These are phyloP conservation scores for Talaromyces pinophilus DNA, from an alignment of 2,329 filamentous ascomycete genomes.

Conservation along the genomic window DNA sequence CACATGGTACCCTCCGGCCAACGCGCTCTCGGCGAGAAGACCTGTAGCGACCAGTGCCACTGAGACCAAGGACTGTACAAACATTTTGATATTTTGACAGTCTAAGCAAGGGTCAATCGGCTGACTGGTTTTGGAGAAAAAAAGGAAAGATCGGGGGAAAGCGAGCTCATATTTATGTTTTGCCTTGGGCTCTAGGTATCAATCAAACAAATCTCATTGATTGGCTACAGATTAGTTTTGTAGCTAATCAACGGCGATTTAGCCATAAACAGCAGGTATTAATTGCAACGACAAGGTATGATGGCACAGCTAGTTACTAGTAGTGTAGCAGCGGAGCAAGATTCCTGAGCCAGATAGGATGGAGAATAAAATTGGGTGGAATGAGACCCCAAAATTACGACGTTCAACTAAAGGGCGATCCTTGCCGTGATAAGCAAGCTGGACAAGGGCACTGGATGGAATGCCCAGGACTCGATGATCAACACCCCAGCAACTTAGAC, in stretches of 20 bases:
- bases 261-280: neutral
- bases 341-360: conserved; percentile 1
- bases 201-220: neutral
- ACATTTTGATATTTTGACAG: conserved; percentile 16
- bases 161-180: conserved; percentile 4
- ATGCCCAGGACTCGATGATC: neutral
- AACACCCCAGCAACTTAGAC: neutral
- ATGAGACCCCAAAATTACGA: conserved; percentile 2
- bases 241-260: conserved; percentile 1
- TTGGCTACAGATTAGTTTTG: conserved; percentile 8
- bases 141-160: neutral
- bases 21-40: conserved; percentile 16
- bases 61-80: conserved; percentile 19
- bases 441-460: neutral
- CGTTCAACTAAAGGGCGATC: neutral
- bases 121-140: neutral
- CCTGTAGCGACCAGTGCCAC: conserved; percentile 18
- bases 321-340: neutral
- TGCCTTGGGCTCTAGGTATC: neutral
- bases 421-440: conserved; percentile 5
- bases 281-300: neutral
- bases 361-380: neutral
- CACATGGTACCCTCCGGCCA: conserved; percentile 14
- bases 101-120: neutral
- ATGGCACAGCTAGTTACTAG: neutral